phyloP scores from a whole-genome alignment of 768 basidiomycete genomes.

The Tubosaeta sp. region DNA sequence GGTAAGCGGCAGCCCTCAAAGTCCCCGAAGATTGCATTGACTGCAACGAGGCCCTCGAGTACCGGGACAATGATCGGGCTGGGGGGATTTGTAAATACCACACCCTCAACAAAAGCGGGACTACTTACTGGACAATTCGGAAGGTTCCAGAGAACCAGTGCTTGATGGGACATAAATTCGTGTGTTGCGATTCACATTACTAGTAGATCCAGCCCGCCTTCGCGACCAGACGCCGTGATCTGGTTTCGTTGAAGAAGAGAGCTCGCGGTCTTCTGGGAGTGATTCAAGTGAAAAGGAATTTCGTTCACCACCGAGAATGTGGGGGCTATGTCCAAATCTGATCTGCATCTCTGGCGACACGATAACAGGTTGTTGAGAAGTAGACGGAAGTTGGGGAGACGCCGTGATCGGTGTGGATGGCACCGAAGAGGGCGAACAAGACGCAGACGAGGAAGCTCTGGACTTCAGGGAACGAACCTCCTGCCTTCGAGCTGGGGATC shows the following conservation, averaged over 20 bases:
- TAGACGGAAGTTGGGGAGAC: slow-evolving; percentile 14
- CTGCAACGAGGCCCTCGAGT: slow-evolving; percentile 28
- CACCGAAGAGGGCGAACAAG: slow-evolving; percentile 24
- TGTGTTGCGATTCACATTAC: slow-evolving; percentile 14
- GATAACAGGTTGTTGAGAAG: slow-evolving; percentile 19
- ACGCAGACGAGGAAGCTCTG: slow-evolving; percentile 23
- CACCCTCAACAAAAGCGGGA: not conserved
- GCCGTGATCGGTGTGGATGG: slow-evolving; percentile 19
- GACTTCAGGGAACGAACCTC: slow-evolving; percentile 9
- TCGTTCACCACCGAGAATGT: slow-evolving; percentile 13
- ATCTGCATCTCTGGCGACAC: slow-evolving; percentile 21
- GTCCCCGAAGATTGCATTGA: slow-evolving; percentile 29
- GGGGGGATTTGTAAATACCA: not conserved
- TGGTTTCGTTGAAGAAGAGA: slow-evolving; percentile 22
- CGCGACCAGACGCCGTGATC: slow-evolving; percentile 7
- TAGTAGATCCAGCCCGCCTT: slow-evolving; percentile 16
- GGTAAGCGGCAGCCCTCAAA: slow-evolving; percentile 18
- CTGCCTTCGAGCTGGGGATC: slow-evolving; percentile 3
- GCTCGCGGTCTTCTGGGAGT: slow-evolving; percentile 50
- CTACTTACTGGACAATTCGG: slow-evolving; percentile 15
- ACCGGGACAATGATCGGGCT: slow-evolving; percentile 18
- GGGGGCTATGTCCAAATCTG: slow-evolving; percentile 29
- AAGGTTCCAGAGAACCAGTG: not conserved
- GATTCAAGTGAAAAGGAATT: slow-evolving; percentile 35
- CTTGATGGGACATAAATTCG: slow-evolving; percentile 17